Base-by-base conservation (phyloP, 192 early-diverging fungal species). In the Podila verticillata region DNA sequence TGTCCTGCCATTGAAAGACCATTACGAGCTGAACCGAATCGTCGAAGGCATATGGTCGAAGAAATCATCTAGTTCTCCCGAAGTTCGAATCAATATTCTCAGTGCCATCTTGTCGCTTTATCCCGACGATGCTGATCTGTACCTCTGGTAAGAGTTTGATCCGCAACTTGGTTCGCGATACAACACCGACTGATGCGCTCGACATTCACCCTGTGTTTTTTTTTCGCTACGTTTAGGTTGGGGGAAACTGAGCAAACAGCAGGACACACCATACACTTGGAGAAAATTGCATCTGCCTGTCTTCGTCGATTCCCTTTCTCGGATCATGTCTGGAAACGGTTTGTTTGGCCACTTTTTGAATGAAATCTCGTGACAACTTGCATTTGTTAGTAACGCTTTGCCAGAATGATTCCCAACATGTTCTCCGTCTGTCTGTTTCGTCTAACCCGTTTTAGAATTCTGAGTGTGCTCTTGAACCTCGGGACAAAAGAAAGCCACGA, bases 311-410 rank as follows among this genome's bases (percentile, higher is more conserved):
- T 80, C 56, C 69, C 70, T n/a, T 58, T 49, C 49, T 72, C 70
- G 9, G 69, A 67, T 0, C 54, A 62, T 35, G 47, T 80, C 51
- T 80, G 77, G 77, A 80, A 80, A 80, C 70, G 70, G 70, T 80
- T 80, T 72, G 77, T 80, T 28, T 47, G 39, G 2, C 66, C 5
- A 44, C 51, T 17, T 36, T 17, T 69, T 49, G 7, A 47, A 35
- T 39, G 22, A 19, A 19, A 15, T 44, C 28, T 17, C 22, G 24
- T n/a, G 28, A 17, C 44, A 57, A 34, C 39, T 30, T 44, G 32
- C 8, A 56, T 30, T 60, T 5, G 64, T 60, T 49, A 48, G 7
- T 51, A 19, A 32, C 56, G 19, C 28, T 49, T 61, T 20, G 48
- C 29, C 30, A 39, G 39, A 54, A 13, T 57, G 39, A 44, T 54